Base-by-base conservation (phyloP, 305 asterid species). In the Rubia occidens region DNA sequence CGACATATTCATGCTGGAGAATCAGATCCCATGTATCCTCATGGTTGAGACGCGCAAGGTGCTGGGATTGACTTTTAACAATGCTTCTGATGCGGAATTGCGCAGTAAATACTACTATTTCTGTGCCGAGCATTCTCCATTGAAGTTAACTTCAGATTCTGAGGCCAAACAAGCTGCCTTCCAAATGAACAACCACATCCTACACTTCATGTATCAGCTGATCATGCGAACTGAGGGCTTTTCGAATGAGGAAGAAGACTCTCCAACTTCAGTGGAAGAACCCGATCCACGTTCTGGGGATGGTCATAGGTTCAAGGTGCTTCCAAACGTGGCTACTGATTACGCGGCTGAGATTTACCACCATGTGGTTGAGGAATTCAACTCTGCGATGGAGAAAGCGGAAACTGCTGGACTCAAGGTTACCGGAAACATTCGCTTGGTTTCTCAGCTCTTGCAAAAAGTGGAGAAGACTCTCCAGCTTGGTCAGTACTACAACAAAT, bases 1-100 rank as follows among this genome's bases (percentile, higher is more conserved):
- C n/a, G 73, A 69, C 7, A 18, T 42, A 4, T 21, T 56, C 32
- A 58, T 69, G 66, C 58, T 69, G 21, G 72, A 69, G 56, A 69
- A 69, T 13, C 72, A 69, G 40, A 69, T 69, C 18, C 72, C 72
- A 4, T 6, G 9, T 5, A 2, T 20, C 32, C 43, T 69, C 21
- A 17, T 69, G 6, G 2, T 3, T 20, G 1, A 58, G 2, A 42
- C 45, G 17, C 21, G 39, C 2, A 40, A 21, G 24, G 3, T 60
- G 43, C 66, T 17, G 2, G 26, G 5, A 1, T 11, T 24, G 0
- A 11, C 43, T 10, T 24, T 2, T 20, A 3, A 26, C 43, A 39
- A 1, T 5, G 5, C 1, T 20, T 0, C 26, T 6, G 56, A 69
- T 4, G 1, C 18, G 1, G 51, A 20, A 13, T 5, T 69, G 66